phyloP scores from a whole-genome alignment of 108 stramenopile genomes.

The Fragilariopsis cylindrus region DNA sequence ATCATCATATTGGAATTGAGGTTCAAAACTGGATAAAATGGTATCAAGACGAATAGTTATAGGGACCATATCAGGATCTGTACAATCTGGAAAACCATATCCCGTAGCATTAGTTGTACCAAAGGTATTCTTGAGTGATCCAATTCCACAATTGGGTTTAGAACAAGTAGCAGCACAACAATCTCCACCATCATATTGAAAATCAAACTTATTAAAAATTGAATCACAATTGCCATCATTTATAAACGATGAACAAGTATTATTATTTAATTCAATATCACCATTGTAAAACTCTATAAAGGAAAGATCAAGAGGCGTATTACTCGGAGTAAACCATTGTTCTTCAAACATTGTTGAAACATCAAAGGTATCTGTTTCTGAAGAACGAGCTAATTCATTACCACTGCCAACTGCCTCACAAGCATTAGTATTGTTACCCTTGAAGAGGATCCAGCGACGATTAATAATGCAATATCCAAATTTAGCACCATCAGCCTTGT shows the following conservation, averaged over 20 bases:
- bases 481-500: neutral
- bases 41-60: conserved; percentile 6
- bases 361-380: conserved; percentile 2
- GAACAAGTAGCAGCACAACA: neutral
- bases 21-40: too few relatives aligned
- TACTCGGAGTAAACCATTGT: neutral
- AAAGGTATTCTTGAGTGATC: neutral
- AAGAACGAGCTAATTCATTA: neutral
- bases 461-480: neutral
- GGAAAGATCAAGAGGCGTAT: neutral
- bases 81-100: neutral
- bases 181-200: conserved; percentile 5
- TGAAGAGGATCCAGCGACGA: conserved; percentile 2
- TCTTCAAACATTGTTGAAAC: neutral
- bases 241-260: neutral
- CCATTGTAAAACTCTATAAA: neutral
- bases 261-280: neutral
- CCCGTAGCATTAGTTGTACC: neutral
- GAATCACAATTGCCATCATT: neutral
- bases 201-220: neutral
- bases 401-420: neutral
- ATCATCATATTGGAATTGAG: too few relatives aligned
- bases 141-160: neutral
- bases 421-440: neutral
- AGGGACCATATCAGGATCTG: neutral